These are phyloP conservation scores for Drechslerella coelobrocha DNA, from an alignment of 2,329 filamentous ascomycete genomes.

Conservation along the genomic window DNA sequence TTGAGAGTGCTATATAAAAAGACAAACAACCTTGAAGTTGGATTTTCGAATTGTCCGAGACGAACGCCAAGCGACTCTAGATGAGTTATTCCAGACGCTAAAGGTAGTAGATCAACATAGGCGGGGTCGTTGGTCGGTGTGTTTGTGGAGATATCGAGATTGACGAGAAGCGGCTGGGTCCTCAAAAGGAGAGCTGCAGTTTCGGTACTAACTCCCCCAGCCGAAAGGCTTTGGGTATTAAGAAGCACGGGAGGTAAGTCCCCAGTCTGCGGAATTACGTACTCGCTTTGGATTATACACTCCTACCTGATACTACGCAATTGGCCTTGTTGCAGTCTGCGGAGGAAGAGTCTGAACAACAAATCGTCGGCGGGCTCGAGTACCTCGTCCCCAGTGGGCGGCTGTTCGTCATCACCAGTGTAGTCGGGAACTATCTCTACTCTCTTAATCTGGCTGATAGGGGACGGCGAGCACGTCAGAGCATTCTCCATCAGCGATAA, in stretches of 20 bases:
- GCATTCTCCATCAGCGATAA: slow-evolving; percentile 13
- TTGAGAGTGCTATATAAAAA: slow-evolving; percentile 17
- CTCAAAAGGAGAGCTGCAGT: slow-evolving; percentile 10
- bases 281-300: too few species aligned
- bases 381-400: not conserved
- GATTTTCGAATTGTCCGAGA: slow-evolving; percentile 18
- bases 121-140: not conserved
- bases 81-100: not conserved
- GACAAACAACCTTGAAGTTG: slow-evolving; percentile 15
- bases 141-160: slow-evolving; percentile 21
- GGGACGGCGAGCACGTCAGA: slow-evolving; percentile 15
- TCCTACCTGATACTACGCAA: slow-evolving; percentile 20
- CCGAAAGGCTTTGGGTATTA: not conserved
- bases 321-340: slow-evolving; percentile 8
- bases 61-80: slow-evolving; percentile 23
- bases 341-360: slow-evolving; percentile 5
- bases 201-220: slow-evolving; percentile 14
- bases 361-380: slow-evolving; percentile 16
- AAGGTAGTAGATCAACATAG: slow-evolving; percentile 9
- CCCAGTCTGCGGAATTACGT: too few species aligned
- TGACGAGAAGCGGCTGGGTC: slow-evolving; percentile 12
- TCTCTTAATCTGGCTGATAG: slow-evolving; percentile 12
- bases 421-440: slow-evolving; percentile 21
- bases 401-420: slow-evolving; percentile 1
- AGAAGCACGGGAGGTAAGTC: too few species aligned